Base-by-base conservation (phyloP, 768 basidiomycete species). In the Russula sp. region DNA sequence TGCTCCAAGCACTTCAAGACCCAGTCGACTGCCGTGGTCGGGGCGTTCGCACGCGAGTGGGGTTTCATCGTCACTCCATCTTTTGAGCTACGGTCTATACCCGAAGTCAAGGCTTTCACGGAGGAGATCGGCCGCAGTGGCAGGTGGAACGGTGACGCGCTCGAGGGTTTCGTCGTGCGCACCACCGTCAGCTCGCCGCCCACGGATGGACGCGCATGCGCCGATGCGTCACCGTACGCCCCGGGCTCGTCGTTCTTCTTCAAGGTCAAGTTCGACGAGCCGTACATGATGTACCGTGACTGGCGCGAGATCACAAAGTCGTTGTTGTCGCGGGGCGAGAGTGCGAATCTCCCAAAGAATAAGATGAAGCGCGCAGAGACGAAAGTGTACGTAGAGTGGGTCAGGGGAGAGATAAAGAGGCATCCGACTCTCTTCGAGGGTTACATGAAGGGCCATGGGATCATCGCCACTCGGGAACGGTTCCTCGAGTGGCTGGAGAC, bases 211-310 rank as follows among this genome's bases (percentile, higher is more conserved):
- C 68, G 51, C 27, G 47, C 72, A 22, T 70, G 67, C n/a, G 63
- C 70, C 18, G 57, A 66, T 20, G 55, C 59, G 18, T 80, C 83
- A 1, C 94, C 94, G 0, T 97, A 98, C 71, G 73, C 79, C 0
- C 74, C 86, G 0, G 91, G 88, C 35, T 84, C 89, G 2, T 88
- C 92, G 0, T 96, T 98, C 80, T 98, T 99, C 82, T 98, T 97
- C 86, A 99, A 99, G 72, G 82, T 98, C 77, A 99, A 99, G 73
- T 98, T 98, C 74, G 94, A 98, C 74, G 93, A 98, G 71, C 96
- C 96, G 2, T 99, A 99, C 73, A 86, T 98, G 82, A 95, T 96
- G 86, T 98, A 97, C 75, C 88, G 97, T 59, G 91, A 95, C 72
- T 98, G 94, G 94, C 82, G 96, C 59, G 96, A 98, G 75, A 80